Base-by-base conservation (phyloP, 2,329 filamentous ascomycete species). In the Apiospora hydei region DNA sequence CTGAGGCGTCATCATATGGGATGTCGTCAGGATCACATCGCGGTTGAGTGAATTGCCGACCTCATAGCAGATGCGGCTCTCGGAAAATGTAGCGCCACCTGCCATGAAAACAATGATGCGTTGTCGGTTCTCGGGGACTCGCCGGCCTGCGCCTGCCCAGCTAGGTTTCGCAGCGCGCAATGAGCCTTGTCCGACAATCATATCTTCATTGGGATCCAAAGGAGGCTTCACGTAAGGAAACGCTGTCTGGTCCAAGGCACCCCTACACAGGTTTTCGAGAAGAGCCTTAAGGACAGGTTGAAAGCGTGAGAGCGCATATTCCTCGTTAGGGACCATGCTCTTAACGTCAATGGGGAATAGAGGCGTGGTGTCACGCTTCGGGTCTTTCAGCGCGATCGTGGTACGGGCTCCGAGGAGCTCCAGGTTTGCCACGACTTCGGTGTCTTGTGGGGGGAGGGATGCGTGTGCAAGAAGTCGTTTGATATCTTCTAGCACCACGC, bases 61-160 rank as follows among this genome's bases (percentile, higher is more conserved):
- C 78, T 98, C 94, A 80, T 98, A 98, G 83, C 96, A 99, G 16
- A 91, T 89, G 41, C 96, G 91, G 44, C 94, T 89, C 83, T 99
- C 96, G 6, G 94, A 95, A 81, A 96, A 98, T 0, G 96, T 98
- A 26, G 96, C 96, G 64, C 96, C 96, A 67, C 96, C 96, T 1
- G 96, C 96, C 88, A 98, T 92, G 81, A 98, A 98, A 21, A 98
- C 92, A 72, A 99, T 93, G 70, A 98, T 88, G 70, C 96, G 91
- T 81, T 99, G 96, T 70, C 93, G 90, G 75, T 95, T 97, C 80
- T 98, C 96, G 73, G 87, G 90, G 72, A 85, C 91, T 41, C 91
- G 89, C 66, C 92, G 88, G 61, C 94, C 91, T 13, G 93, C 92
- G 70, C 94, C 94, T 1, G 96, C 96, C 96, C 96, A 99, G 57